Evolutionary conservation across 2,329 filamentous ascomycete species (phyloP).

Genomic region (Alternaria triticimaculans): DNA sequence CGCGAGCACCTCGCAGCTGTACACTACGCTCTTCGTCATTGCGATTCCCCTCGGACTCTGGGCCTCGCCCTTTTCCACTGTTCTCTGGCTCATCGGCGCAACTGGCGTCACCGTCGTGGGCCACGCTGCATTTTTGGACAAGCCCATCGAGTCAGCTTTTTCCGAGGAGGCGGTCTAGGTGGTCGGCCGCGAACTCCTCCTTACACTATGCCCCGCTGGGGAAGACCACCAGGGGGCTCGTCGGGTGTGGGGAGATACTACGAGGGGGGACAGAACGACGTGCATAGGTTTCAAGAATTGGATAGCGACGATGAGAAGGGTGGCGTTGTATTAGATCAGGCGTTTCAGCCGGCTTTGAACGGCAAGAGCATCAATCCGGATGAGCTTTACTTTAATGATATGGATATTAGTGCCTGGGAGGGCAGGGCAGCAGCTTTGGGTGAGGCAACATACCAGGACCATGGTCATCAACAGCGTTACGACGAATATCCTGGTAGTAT

Average conservation of each 20-base stretch:
- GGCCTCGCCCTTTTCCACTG: conserved; percentile 81
- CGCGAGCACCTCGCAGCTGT: conserved; percentile 90
- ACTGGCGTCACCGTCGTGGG: conserved; percentile 92
- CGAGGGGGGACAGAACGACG: conserved; percentile 52
- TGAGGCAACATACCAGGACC: conserved; percentile 55
- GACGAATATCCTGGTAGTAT: conserved; percentile 53
- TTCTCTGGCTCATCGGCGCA: conserved; percentile 95
- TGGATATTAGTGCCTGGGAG: conserved; percentile 53
- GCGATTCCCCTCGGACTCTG: conserved; percentile 84
- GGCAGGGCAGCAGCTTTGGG: conserved; percentile 54
- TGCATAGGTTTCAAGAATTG: conserved; percentile 71
- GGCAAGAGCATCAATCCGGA: conserved; percentile 51
- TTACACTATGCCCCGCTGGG: conserved; percentile 87
- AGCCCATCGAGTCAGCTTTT: conserved; percentile 99
- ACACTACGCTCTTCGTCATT: conserved; percentile 84
- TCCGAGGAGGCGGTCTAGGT: conserved; percentile 99
- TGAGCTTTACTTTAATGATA: conserved; percentile 58
- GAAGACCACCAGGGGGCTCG: conserved; percentile 95
- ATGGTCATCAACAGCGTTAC: conserved; percentile 59
- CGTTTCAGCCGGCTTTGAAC: conserved; percentile 41
- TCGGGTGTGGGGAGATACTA: conserved; percentile 57
- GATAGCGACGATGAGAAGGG: conserved; percentile 59
- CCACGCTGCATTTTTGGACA: conserved; percentile 95
- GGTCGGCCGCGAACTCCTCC: conserved; percentile 99
- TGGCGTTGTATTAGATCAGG: conserved; percentile 53